Conservation (phyloP, 78 protist genomes). For the Guillardia theta region DNA sequence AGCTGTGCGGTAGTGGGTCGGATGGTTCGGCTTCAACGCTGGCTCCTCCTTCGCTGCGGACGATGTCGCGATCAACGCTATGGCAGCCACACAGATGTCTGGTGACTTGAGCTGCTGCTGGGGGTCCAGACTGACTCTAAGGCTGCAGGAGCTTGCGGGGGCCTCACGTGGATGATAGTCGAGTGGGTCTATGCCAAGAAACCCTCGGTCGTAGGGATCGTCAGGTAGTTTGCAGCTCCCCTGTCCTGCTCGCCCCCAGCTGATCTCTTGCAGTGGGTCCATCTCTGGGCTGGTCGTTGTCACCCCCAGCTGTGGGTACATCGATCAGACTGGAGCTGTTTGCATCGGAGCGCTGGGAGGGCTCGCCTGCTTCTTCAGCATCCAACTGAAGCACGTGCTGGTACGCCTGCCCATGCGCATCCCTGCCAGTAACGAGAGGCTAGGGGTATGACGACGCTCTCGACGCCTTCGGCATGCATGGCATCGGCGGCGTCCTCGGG, state of each 20-base stretch:
- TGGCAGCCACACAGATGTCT: neutral
- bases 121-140: too few relatives aligned
- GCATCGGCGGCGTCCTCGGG: neutral
- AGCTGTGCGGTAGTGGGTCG: too few relatives aligned
- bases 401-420: too few relatives aligned
- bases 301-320: neutral
- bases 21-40: neutral
- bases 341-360: neutral
- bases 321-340: neutral
- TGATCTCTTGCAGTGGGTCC: neutral
- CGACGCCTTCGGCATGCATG: neutral
- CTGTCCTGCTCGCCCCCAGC: too few relatives aligned
- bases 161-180: neutral
- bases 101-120: neutral
- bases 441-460: constrained; percentile 10
- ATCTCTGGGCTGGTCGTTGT: neutral
- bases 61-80: neutral
- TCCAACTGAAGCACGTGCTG: neutral
- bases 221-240: too few relatives aligned
- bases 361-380: neutral
- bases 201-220: neutral
- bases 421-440: too few relatives aligned
- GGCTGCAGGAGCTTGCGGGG: too few relatives aligned
- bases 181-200: neutral
- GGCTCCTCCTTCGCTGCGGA: neutral